Evolutionary conservation across 75 land plant genomes (phyloP).

Genomic region (Sequoiadendron giganteum): DNA sequence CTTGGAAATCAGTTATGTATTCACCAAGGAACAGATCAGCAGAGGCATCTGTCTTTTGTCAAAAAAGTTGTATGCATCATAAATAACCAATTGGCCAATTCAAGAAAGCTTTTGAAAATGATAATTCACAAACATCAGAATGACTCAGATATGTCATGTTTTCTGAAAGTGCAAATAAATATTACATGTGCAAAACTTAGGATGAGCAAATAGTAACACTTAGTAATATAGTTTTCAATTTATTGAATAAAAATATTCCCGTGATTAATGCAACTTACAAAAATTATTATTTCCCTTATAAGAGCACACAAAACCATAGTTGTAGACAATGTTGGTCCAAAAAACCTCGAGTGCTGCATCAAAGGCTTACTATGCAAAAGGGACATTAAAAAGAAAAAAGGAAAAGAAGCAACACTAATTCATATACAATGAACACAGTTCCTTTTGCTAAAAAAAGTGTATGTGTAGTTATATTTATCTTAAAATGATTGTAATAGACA

Average conservation of each 20-base stretch:
- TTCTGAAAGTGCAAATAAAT: background rate
- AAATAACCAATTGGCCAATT: background rate
- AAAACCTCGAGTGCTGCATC: background rate
- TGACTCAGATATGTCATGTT: background rate
- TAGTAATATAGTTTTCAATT: background rate
- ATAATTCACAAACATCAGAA: background rate
- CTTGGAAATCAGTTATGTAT: slow-evolving; percentile 2
- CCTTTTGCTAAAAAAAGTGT: background rate
- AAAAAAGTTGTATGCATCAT: background rate
- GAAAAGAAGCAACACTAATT: background rate
- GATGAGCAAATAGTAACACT: background rate
- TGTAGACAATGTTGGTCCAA: background rate
- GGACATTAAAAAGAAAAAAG: background rate
- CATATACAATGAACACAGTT: background rate
- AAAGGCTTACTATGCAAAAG: background rate
- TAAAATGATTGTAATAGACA: background rate
- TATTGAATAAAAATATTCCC: background rate
- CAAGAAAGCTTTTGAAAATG: background rate
- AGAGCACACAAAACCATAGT: background rate
- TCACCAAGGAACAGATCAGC: background rate
- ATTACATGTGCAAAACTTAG: background rate
- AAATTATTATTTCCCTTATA: background rate
- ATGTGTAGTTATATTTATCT: background rate
- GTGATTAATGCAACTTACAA: no score
- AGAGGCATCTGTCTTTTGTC: background rate